Evolutionary conservation across 2,329 filamentous ascomycete species (phyloP), one percentile per base, ranked within the genome.

Genomic region (Pezicula rhizophila): DNA sequence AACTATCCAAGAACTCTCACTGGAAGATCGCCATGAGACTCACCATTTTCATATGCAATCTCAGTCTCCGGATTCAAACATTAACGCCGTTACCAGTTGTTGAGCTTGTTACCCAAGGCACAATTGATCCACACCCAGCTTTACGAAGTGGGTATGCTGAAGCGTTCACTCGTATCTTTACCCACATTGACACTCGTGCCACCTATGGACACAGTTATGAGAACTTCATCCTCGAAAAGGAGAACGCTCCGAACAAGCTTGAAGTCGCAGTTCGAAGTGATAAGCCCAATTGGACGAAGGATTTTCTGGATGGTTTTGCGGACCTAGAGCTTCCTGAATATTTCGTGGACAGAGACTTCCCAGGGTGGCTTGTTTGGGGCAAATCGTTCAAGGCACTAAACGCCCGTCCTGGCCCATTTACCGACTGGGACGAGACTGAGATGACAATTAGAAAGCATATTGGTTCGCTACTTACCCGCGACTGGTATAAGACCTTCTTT

Each of bases 21-120:
- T 99, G 93, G 93, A 97, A 96, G 72, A 91, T 96, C 59, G 92
- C 92, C 5, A 89, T 84, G 45, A 79, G 92, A 25, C 95, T 91
- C 49, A 87, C 88, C 8, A 87, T 95, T 33, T 93, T 99, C 64
- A 88, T 95, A 4, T 82, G 92, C 49, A 95, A 93, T 52, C 77
- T 96, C 53, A 92, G 89, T 49, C 80, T 96, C 54, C 84, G 93
- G n/a, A 96, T 97, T 60, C 86, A 96, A 56, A 86, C 82, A 15
- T 80, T 99, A 53, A 89, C 89, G 5, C 88, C 89, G 1, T 75
- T 85, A 15, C 80, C 85, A 50, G 86, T 97, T 66, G 80, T 97
- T 47, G 84, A 95, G 44, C 77, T 99, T 7, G 84, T 95, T 34
- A 84, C 87, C 8, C 76, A 78, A 34, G 93, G 93, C 18, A 84